Evolutionary conservation across 2,329 filamentous ascomycete genomes (phyloP).

Genomic region (Balansia obtecta): DNA sequence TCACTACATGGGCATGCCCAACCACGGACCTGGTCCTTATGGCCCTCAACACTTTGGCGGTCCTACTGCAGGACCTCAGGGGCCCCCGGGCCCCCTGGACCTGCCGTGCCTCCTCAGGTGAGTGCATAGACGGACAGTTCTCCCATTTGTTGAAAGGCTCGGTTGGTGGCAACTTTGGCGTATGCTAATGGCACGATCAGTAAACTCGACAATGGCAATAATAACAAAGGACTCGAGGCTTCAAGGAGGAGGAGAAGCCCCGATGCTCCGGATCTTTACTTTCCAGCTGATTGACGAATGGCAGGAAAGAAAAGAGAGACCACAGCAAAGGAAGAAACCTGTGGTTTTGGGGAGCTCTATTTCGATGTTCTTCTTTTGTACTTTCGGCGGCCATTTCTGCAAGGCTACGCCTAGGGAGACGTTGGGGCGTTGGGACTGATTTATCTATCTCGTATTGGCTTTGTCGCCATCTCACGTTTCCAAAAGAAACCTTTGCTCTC

Average conservation of each 20-base stretch:
- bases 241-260: neutral
- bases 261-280: too few species aligned
- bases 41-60: slow-evolving; percentile 24
- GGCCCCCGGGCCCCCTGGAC: slow-evolving; percentile 24
- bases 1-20: slow-evolving; percentile 40
- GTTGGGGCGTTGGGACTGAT: slow-evolving; percentile 18
- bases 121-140: slow-evolving; percentile 7
- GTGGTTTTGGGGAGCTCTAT: slow-evolving; percentile 7
- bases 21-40: slow-evolving; percentile 30
- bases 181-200: slow-evolving; percentile 1
- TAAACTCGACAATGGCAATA: neutral
- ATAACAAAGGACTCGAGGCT: neutral
- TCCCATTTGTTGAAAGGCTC: neutral
- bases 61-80: slow-evolving; percentile 24
- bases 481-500: slow-evolving; percentile 19
- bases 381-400: slow-evolving; percentile 10
- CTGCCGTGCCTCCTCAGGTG: slow-evolving; percentile 28
- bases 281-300: too few species aligned
- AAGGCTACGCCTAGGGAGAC: slow-evolving; percentile 13
- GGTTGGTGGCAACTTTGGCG: neutral
- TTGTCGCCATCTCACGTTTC: slow-evolving; percentile 8
- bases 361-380: slow-evolving; percentile 14
- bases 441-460: slow-evolving; percentile 12
- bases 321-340: slow-evolving; percentile 3
- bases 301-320: neutral